Evolutionary conservation across 2,329 filamentous ascomycete species (phyloP).

Genomic region (Apiospora saccharicola): DNA sequence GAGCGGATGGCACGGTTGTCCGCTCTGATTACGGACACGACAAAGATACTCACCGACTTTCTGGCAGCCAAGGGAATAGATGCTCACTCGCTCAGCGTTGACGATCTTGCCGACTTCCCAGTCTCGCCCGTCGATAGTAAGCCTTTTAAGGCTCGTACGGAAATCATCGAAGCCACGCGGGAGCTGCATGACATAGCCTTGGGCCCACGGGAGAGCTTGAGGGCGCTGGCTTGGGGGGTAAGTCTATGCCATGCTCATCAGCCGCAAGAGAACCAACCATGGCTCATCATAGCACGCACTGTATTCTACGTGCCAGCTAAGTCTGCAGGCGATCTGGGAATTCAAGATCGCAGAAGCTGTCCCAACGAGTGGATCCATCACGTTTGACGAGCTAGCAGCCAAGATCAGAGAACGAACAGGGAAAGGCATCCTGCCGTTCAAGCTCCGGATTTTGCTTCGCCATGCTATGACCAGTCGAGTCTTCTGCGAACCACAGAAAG

Average conservation of each 20-base stretch:
- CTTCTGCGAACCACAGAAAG: background rate
- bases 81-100: background rate
- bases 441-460: constrained; percentile 7
- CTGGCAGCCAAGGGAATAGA: constrained; percentile 5
- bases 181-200: constrained; percentile 16
- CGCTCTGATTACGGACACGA: constrained; percentile 4
- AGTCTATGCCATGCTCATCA: background rate
- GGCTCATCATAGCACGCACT: background rate
- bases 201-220: constrained; percentile 5
- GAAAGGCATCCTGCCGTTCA: background rate
- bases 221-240: constrained; percentile 13
- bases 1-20: background rate
- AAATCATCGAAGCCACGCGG: constrained; percentile 12
- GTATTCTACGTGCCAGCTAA: constrained; percentile 10
- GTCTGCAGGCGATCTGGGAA: constrained; percentile 13
- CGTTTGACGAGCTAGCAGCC: background rate
- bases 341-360: constrained; percentile 17
- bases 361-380: background rate
- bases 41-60: constrained; percentile 6
- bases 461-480: constrained; percentile 17
- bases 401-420: constrained; percentile 10
- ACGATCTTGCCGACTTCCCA: background rate
- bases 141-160: background rate
- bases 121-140: background rate
- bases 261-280: constrained; percentile 1